Evolutionary conservation across 306 rosid species (phyloP).

Genomic region (Cotoneaster glaucophyllus): DNA sequence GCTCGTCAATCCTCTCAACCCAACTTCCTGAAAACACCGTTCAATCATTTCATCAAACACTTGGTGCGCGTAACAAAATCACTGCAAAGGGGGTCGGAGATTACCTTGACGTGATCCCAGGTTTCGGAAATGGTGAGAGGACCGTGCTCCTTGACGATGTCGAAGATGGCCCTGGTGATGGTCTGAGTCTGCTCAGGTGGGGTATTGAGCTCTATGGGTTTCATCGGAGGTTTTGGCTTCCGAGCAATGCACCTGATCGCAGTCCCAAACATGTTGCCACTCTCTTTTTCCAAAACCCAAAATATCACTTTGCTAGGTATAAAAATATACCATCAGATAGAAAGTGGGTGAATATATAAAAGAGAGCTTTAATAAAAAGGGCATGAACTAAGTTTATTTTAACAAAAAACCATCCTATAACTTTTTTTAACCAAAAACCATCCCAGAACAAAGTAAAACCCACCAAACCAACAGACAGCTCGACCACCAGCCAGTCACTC

Average conservation of each 20-base stretch:
- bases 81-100: no score
- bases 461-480: no score
- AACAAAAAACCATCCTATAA: no score
- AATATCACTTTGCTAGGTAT: background rate
- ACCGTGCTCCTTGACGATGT: constrained; percentile 78
- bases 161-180: constrained; percentile 61
- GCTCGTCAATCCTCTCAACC: constrained; percentile 71
- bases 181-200: constrained; percentile 80
- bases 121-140: constrained; percentile 74
- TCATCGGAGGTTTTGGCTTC: constrained; percentile 73
- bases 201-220: constrained; percentile 49
- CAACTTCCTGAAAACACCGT: constrained; percentile 52
- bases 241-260: constrained; percentile 48
- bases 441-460: no score
- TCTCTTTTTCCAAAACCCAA: background rate
- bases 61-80: background rate
- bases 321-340: no score
- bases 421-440: no score
- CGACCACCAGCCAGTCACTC: no score
- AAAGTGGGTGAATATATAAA: no score
- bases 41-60: background rate
- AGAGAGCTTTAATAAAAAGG: no score
- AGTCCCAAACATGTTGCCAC: constrained; percentile 46
- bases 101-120: constrained; percentile 80
- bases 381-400: no score